Conservation (phyloP, 2,329 filamentous ascomycete species). For the Lasiodiplodia sp. region DNA sequence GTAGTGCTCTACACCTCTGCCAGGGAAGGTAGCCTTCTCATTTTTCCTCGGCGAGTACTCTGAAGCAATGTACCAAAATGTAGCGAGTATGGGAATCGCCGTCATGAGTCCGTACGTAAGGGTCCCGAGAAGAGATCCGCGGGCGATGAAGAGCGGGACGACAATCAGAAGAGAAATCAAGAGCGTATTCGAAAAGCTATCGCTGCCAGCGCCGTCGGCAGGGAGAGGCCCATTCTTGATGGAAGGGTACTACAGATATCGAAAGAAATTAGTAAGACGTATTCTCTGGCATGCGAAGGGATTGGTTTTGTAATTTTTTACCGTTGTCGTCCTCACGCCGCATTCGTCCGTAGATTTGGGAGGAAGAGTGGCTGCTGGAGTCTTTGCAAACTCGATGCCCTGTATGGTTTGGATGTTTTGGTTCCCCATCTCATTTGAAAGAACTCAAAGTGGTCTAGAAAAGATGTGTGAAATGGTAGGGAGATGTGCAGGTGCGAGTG, state of each 20-base stretch:
- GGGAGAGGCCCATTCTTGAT: slow-evolving; percentile 96
- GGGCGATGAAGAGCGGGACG: slow-evolving; percentile 81
- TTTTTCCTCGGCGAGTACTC: slow-evolving; percentile 86
- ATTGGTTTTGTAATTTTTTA: too few species aligned
- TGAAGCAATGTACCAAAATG: slow-evolving; percentile 83
- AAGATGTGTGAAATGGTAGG: too few species aligned
- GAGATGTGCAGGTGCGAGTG: too few species aligned
- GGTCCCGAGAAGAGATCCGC: slow-evolving; percentile 73
- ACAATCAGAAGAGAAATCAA: slow-evolving; percentile 74
- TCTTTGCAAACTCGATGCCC: too few species aligned
- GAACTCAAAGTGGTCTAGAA: too few species aligned
- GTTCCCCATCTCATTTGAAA: too few species aligned
- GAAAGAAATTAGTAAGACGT: too few species aligned
- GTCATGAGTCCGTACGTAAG: slow-evolving; percentile 67
- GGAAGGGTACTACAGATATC: slow-evolving; percentile 70
- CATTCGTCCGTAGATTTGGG: too few species aligned
- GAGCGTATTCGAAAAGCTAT: slow-evolving; percentile 84
- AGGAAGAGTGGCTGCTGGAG: too few species aligned
- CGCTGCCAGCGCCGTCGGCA: slow-evolving; percentile 82
- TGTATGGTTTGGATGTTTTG: too few species aligned
- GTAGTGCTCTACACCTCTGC: slow-evolving; percentile 89
- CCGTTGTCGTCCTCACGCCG: too few species aligned
- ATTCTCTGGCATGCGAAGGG: too few species aligned
- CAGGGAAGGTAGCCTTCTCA: slow-evolving; percentile 87
- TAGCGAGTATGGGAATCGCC: slow-evolving; percentile 77